Evolutionary conservation across 108 stramenopile species (phyloP), one percentile per base, ranked within the genome.

Genomic region (Ochromonas danica): DNA sequence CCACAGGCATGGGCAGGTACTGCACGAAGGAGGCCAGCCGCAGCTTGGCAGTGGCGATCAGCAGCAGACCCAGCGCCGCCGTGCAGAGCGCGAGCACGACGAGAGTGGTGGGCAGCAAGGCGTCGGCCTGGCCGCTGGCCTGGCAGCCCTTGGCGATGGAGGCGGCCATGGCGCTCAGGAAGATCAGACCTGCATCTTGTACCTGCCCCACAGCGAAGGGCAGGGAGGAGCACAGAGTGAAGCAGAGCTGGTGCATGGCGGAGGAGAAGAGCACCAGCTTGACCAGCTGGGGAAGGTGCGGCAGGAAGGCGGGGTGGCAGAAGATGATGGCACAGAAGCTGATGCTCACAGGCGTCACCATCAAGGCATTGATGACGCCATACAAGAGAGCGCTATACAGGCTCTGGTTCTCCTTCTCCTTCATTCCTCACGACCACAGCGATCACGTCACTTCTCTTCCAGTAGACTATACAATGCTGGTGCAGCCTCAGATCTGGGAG

Each of bases 161-260:
- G 6, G 14, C 63, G 3, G 96, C 93, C 89, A 98, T 98, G 63
- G 86, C 84, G 40, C 88, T 86, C 60, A 98, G 85, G 83, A 98
- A 98, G 79, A 98, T 98, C 40, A 98, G 85, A 0, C 97, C 95
- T 6, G 97, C 97, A 85, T 98, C 97, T 83, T 86, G 80, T 42
- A 38, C 72, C 25, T 75, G 72, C 3, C 72, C 72, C 6, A 75
- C 51, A 1, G 78, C 25, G 30, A 36, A 14, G 28, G 38, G 71
- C 17, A 38, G 60, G n/a, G 42, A 63, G 1, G 40, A 39, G 0
- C 1, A 70, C n/a, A 81, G 0, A 10, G 25, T 36, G 36, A 85
- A 43, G 71, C 30, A 77, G 10, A 80, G 6, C 2, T 38, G 35
- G 3, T 62, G 33, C 1, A 0, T 39, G 25, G 71, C 40, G 41